These are phyloP conservation scores for Mucor racemosus DNA, from an alignment of 371 early-diverging fungal species.

Conservation along the genomic window DNA sequence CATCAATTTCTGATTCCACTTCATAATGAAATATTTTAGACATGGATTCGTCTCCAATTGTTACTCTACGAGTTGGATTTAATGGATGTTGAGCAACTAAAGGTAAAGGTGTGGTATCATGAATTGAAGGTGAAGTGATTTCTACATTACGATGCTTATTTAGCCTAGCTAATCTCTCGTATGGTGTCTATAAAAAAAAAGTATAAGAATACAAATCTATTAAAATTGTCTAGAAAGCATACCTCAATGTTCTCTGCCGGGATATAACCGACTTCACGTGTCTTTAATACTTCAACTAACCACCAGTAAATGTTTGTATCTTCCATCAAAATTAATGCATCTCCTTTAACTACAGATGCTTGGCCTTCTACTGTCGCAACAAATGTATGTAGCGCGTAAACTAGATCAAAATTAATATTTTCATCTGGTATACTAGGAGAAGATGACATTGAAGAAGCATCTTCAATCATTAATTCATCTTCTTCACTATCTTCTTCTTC, in stretches of 20 bases:
- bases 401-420: conserved; percentile 75
- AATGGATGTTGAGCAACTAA: conserved; percentile 6
- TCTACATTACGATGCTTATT: conserved; percentile 86
- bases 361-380: conserved; percentile 94
- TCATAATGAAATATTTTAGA: conserved; percentile 43
- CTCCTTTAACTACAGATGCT: conserved; percentile 88
- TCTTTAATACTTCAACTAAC: conserved; percentile 89
- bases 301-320: conserved; percentile 98
- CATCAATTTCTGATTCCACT: conserved; percentile 47
- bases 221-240: not conserved
- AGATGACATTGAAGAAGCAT: conserved; percentile 55
- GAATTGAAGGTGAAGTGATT: conserved; percentile 54
- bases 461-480: conserved; percentile 47
- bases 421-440: conserved; percentile 73
- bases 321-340: conserved; percentile 87
- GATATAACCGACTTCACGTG: conserved; percentile 91
- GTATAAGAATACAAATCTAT: not conserved
- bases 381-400: conserved; percentile 95
- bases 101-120: conserved; percentile 14
- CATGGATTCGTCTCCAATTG: conserved; percentile 35
- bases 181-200: conserved; percentile 69
- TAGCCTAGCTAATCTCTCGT: conserved; percentile 86
- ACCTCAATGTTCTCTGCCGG: conserved; percentile 96
- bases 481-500: conserved; percentile 61
- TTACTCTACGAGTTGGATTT: conserved; percentile 32